Conservation (phyloP, 78 protist genomes). For the Pelomyxa schiedti region DNA sequence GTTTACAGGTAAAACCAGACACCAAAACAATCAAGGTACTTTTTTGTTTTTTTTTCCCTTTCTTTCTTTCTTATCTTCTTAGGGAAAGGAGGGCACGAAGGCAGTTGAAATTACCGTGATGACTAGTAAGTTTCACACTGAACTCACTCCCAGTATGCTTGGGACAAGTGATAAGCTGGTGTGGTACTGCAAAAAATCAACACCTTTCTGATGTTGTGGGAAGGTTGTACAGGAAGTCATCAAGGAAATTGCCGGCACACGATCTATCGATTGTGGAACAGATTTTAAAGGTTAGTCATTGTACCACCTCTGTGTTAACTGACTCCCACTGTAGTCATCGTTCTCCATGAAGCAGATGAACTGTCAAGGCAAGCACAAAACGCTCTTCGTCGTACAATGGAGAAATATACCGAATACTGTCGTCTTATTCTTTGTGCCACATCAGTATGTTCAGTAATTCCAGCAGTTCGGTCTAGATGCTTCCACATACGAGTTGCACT, state of each 20-base stretch:
- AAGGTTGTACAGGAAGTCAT: conserved; percentile 74
- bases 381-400: conserved; percentile 98
- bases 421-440: conserved; percentile 70
- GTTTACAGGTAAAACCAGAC: conserved; percentile 27
- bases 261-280: conserved; percentile 38
- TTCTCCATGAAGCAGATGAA: conserved; percentile 83
- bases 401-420: conserved; percentile 68
- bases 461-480: conserved; percentile 90
- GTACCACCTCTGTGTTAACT: not conserved
- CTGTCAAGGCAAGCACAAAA: conserved; percentile 86
- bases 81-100: not conserved
- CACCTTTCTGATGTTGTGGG: not conserved
- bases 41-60: not conserved
- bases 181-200: not conserved
- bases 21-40: conserved; percentile 34
- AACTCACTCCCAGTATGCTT: conserved; percentile 88
- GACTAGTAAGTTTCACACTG: conserved; percentile 76
- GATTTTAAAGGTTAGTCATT: not conserved
- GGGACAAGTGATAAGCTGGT: too few species aligned
- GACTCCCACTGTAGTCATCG: conserved; percentile 61
- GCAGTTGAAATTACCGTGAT: conserved; percentile 63
- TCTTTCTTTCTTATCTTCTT: not conserved
- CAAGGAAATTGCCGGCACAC: conserved; percentile 88
- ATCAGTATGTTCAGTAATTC: conserved; percentile 60
- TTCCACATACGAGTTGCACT: conserved; percentile 80